Percentiles rank a stretch among this genome's conserved stretches.
These are phyloP conservation scores for Beauveria varroae DNA, from an alignment of 2,329 filamentous ascomycete genomes.

Conservation along the genomic window DNA sequence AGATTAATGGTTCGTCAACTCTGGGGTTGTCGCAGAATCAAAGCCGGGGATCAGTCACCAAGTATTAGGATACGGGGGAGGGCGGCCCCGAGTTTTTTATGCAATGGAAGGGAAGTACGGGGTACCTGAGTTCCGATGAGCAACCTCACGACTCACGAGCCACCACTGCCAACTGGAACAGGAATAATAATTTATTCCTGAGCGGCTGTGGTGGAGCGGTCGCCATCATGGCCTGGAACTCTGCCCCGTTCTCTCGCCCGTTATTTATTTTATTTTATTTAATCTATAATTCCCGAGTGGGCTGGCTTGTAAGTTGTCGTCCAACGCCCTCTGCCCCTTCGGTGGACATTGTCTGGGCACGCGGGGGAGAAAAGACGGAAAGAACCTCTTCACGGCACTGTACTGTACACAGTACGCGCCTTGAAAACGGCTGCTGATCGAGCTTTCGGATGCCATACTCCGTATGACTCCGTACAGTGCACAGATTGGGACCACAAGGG, in stretches of 20 bases:
- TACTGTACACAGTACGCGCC: background rate
- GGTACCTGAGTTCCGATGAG: background rate
- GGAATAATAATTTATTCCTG: background rate
- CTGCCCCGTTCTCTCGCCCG: background rate
- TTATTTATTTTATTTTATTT: background rate
- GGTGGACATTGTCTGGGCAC: background rate
- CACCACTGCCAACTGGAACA: background rate
- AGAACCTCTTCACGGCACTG: background rate
- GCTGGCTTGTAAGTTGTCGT: background rate
- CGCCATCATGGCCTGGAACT: constrained; percentile 8
- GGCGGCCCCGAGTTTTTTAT: constrained; percentile 13
- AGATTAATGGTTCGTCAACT: background rate
- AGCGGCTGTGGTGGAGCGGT: constrained; percentile 2
- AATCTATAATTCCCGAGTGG: background rate
- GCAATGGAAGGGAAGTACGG: constrained; percentile 15
- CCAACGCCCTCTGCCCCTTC: background rate
- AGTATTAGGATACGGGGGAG: background rate
- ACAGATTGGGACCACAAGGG: background rate
- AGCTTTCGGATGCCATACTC: background rate
- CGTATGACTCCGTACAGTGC: background rate
- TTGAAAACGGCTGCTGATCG: too few relatives aligned
- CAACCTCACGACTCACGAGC: background rate
- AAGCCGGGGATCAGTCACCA: constrained; percentile 1
- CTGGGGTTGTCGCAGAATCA: constrained; percentile 8
- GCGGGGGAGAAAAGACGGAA: background rate